Evolutionary conservation across 2,329 filamentous ascomycete species (phyloP).

Genomic region (Monilinia laxa): DNA sequence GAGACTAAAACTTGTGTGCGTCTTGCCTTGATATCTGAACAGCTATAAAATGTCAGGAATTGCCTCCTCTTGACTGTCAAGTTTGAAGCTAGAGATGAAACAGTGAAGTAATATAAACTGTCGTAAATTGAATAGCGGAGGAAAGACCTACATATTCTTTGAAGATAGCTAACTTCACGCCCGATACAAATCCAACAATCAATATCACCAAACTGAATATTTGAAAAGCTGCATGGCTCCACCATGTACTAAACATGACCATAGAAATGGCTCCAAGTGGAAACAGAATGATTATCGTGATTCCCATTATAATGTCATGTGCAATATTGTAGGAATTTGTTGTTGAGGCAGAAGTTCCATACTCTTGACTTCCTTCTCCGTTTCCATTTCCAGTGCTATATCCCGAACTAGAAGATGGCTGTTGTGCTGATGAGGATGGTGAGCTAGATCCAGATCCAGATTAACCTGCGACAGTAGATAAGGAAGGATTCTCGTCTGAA

Average conservation of each 20-base stretch:
- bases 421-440: slow-evolving; percentile 12
- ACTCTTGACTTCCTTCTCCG: slow-evolving; percentile 7
- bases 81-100: not conserved
- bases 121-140: slow-evolving; percentile 20
- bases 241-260: slow-evolving; percentile 52
- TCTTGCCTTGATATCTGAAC: slow-evolving; percentile 43
- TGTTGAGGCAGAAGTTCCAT: not conserved
- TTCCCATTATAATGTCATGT: slow-evolving; percentile 61
- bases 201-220: slow-evolving; percentile 54
- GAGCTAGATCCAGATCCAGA: slow-evolving; percentile 21
- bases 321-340: slow-evolving; percentile 38
- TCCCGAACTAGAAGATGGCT: slow-evolving; percentile 6
- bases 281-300: slow-evolving; percentile 58
- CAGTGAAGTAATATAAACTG: not conserved
- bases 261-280: slow-evolving; percentile 61
- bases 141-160: slow-evolving; percentile 44
- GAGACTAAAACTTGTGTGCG: slow-evolving; percentile 57
- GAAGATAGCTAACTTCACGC: slow-evolving; percentile 50
- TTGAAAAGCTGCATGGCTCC: slow-evolving; percentile 58
- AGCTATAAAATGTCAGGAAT: slow-evolving; percentile 42
- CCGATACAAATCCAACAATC: slow-evolving; percentile 63
- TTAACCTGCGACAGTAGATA: slow-evolving; percentile 17
- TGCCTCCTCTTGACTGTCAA: not conserved
- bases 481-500: slow-evolving; percentile 34
- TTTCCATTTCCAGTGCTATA: not conserved